Evolutionary conservation across 73 alveolate species (phyloP).

Genomic region (Blepharisma japonicum): DNA sequence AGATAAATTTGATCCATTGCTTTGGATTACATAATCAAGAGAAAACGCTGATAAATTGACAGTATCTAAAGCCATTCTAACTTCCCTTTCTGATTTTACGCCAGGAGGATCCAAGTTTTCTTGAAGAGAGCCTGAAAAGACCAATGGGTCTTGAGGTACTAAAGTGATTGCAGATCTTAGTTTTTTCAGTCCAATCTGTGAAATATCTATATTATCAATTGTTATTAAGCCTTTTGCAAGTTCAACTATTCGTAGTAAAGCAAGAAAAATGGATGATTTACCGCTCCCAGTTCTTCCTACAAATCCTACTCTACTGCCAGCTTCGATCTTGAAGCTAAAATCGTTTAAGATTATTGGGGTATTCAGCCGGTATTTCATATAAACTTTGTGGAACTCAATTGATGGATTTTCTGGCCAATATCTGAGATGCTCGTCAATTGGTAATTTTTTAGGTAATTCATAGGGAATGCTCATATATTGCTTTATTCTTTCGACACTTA

Average conservation of each 20-base stretch:
- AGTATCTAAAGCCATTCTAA: conserved; percentile 48
- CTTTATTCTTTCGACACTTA: conserved; percentile 30
- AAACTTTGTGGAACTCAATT: conserved; percentile 35
- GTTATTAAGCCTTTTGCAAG: conserved; percentile 57
- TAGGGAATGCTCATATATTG: not conserved
- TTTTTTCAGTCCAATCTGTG: conserved; percentile 67
- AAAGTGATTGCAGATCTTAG: conserved; percentile 74
- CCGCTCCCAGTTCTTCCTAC: conserved; percentile 97
- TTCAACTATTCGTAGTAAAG: conserved; percentile 79
- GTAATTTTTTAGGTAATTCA: not conserved
- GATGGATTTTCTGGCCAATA: conserved; percentile 44
- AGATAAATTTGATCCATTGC: conserved; percentile 54
- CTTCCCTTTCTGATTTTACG: conserved; percentile 44
- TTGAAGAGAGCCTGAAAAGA: conserved; percentile 65
- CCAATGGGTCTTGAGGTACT: conserved; percentile 83
- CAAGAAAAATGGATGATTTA: conserved; percentile 77
- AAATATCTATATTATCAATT: conserved; percentile 63
- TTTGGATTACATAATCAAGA: not conserved
- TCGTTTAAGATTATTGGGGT: conserved; percentile 78
- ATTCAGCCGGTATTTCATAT: conserved; percentile 39
- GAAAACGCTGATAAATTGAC: conserved; percentile 40
- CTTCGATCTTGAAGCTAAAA: conserved; percentile 62
- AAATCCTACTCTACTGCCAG: conserved; percentile 86
- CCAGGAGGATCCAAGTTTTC: conserved; percentile 84
- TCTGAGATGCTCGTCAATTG: not conserved